Base-by-base conservation (phyloP, 2,329 filamentous ascomycete genomes). In the Cyclaneusma minus region DNA sequence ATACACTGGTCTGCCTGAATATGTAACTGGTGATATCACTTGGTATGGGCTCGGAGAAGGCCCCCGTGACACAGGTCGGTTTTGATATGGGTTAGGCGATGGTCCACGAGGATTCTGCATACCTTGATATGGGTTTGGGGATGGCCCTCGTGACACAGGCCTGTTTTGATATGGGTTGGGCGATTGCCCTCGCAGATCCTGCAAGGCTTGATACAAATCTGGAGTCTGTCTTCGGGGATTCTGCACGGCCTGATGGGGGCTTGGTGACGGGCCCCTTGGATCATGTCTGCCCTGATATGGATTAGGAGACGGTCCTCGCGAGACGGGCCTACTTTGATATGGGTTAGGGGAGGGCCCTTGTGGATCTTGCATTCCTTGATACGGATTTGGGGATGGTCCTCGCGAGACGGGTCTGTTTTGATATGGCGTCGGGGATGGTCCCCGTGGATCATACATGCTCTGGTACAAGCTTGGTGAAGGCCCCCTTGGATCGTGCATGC, bases 261-360 rank as follows among this genome's bases (percentile, higher is more conserved):
- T 44, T 4, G 54, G 56, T 4, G 55, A 60, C 19, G 48, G 41
- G 4, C 46, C 47, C 34, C 58, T 46, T 7, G 48, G 45, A 18
- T 40, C 35, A 18, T 37, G 34, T 45, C n/a, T n/a, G n/a, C n/a
- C n/a, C n/a, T 30, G 15, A 34, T 34, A 15, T 15, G 31, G 28
- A 26, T 31, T 34, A 13, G 11, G n/a, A 11, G 30, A 35, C 9
- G 32, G 29, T 13, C 37, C 35, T 10, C 35, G 37, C 13, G 38
- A 40, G 15, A 28, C 29, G 18, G 22, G 30, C 26, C 36, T 22
- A 21, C 34, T 29, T 15, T 29, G 28, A 16, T 41, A 38, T 10
- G 39, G 40, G 22, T 39, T 42, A n/a, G 51, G 49, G 9, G 52
- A 53, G 17, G 43, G 44, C 7, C 41, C 48, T 22, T 44, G 35